Conservation (phyloP, 2,329 filamentous ascomycete species). For the Alternaria sp. region DNA sequence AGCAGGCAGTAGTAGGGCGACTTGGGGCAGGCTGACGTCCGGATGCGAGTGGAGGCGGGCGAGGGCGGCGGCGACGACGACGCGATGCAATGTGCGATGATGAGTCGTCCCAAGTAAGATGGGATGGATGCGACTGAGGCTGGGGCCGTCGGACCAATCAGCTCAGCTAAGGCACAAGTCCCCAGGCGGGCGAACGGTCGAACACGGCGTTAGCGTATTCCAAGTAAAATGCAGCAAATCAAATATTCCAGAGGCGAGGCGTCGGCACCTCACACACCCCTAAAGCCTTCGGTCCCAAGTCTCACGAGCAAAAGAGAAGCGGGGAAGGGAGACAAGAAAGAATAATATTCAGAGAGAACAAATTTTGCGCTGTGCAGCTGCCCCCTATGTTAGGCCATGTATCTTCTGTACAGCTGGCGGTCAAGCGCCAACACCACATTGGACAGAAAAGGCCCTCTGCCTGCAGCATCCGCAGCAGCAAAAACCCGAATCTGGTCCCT, state of each 20-base stretch:
- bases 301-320: conserved; percentile 25
- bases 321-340: conserved; percentile 2
- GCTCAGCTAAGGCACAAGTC: neutral
- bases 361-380: conserved; percentile 22
- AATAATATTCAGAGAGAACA: conserved; percentile 18
- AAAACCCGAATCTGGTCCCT: conserved; percentile 23
- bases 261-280: conserved; percentile 21
- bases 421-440: conserved; percentile 28
- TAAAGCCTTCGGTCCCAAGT: conserved; percentile 19
- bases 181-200: conserved; percentile 1
- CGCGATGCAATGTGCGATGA: conserved; percentile 16
- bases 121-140: conserved; percentile 22
- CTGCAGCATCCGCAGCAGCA: conserved; percentile 32
- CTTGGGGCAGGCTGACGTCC: conserved; percentile 22
- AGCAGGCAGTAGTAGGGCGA: conserved; percentile 10
- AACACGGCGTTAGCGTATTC: conserved; percentile 15
- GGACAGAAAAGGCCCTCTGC: conserved; percentile 15
- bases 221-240: conserved; percentile 13
- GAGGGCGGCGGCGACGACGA: conserved; percentile 4
- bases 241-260: conserved; percentile 10
- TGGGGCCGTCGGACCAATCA: conserved; percentile 26
- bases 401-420: conserved; percentile 34
- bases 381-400: conserved; percentile 22
- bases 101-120: conserved; percentile 28
- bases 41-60: conserved; percentile 1